Conservation (phyloP, 1,284 basidiomycete genomes). For the Acaromyces ingoldii region DNA sequence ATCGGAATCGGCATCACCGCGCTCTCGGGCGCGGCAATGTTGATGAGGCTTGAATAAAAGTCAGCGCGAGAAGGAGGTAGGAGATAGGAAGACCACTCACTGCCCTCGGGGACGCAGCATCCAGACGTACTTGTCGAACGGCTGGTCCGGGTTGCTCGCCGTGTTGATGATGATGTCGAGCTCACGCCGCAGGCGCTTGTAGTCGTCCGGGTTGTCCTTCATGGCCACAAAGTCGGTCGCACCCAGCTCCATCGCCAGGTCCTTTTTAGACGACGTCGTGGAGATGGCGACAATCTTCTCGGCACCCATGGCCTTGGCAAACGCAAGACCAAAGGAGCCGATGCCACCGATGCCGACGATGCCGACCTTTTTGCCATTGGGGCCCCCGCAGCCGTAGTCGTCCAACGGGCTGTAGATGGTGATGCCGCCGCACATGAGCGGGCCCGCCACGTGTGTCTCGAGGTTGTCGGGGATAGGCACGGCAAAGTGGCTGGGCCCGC, state of each 20-base stretch:
- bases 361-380: constrained; percentile 35
- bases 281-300: constrained; percentile 39
- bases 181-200: constrained; percentile 42
- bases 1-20: constrained; percentile 36
- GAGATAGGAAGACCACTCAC: too few species aligned
- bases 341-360: constrained; percentile 43
- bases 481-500: constrained; percentile 40
- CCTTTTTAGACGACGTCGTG: constrained; percentile 31
- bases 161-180: constrained; percentile 56
- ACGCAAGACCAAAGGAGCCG: constrained; percentile 40
- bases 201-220: constrained; percentile 20
- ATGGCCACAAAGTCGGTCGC: constrained; percentile 37
- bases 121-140: constrained; percentile 50
- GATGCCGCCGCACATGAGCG: constrained; percentile 45
- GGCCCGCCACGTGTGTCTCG: constrained; percentile 37
- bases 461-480: constrained; percentile 43
- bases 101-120: constrained; percentile 53
- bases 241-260: constrained; percentile 31
- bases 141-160: constrained; percentile 52
- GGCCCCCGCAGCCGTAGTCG: constrained; percentile 34
- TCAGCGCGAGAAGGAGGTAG: too few species aligned
- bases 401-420: constrained; percentile 45
- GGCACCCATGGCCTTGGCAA: constrained; percentile 39
- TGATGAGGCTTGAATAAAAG: too few species aligned
- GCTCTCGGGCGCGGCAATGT: constrained; percentile 52